These are phyloP conservation scores for Lathyrus sativus DNA, from an alignment of 306 rosid species.

Conservation along the genomic window DNA sequence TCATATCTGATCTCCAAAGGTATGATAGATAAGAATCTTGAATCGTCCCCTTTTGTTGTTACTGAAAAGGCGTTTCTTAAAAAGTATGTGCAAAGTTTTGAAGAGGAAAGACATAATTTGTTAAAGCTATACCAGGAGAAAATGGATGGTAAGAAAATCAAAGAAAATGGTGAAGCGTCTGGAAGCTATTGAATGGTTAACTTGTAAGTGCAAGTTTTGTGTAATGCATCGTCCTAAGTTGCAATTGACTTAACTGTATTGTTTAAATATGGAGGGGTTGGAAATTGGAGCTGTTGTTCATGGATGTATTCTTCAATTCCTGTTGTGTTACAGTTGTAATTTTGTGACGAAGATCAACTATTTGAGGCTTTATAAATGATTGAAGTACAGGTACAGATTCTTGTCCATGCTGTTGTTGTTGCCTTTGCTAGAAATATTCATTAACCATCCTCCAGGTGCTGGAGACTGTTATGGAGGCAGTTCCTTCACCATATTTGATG, in stretches of 20 bases:
- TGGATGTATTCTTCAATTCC: not conserved
- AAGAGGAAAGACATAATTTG: not conserved
- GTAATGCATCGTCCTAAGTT: too few relatives aligned
- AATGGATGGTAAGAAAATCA: too few relatives aligned
- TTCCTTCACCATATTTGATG: not conserved
- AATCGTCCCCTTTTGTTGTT: not conserved
- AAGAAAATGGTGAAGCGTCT: too few relatives aligned
- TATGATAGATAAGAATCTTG: slow-evolving; percentile 18
- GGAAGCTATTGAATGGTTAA: too few relatives aligned
- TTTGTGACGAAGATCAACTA: not conserved
- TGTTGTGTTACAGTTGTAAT: not conserved
- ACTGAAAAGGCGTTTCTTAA: slow-evolving; percentile 20
- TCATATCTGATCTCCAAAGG: slow-evolving; percentile 41
- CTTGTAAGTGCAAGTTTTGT: too few relatives aligned
- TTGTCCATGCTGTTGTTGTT: too few relatives aligned
- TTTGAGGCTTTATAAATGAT: not conserved
- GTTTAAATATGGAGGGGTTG: not conserved
- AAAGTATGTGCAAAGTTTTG: slow-evolving; percentile 26
- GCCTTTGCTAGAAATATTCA: too few relatives aligned
- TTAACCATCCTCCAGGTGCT: too few relatives aligned
- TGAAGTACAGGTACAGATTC: not conserved
- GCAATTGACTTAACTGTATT: too few relatives aligned
- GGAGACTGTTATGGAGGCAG: too few relatives aligned
- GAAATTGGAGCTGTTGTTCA: not conserved
- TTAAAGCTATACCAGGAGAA: too few relatives aligned